phyloP scores from a whole-genome alignment of 2,329 filamentous ascomycete species.

The Penicillium sp. region DNA sequence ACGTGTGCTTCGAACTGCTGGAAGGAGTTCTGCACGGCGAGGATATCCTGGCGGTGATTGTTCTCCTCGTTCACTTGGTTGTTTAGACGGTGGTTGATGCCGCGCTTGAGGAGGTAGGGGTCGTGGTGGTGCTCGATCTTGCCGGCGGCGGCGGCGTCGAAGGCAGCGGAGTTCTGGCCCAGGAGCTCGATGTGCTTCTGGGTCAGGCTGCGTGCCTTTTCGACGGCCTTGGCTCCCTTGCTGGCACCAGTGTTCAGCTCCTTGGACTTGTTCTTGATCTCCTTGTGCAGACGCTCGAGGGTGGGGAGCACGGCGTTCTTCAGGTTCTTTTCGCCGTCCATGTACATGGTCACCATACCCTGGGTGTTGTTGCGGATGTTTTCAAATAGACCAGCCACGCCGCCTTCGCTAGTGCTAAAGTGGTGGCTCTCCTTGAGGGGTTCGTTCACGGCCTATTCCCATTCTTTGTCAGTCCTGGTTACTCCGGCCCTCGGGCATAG shows the following conservation, averaged over 20 bases:
- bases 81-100: conserved; percentile 77
- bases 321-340: conserved; percentile 86
- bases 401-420: conserved; percentile 86
- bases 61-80: conserved; percentile 95
- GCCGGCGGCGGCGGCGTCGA: conserved; percentile 67
- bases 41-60: conserved; percentile 87
- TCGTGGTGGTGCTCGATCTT: conserved; percentile 72
- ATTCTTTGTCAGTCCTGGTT: background rate
- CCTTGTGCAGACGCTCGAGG: conserved; percentile 85
- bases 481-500: too few species aligned
- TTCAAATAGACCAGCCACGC: conserved; percentile 86
- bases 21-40: conserved; percentile 89
- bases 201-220: conserved; percentile 78
- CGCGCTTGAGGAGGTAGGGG: conserved; percentile 81
- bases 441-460: conserved; percentile 69
- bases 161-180: conserved; percentile 77
- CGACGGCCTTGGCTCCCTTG: conserved; percentile 85
- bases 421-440: conserved; percentile 88
- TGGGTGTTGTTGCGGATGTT: conserved; percentile 79
- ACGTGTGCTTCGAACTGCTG: conserved; percentile 83
- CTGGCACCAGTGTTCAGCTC: conserved; percentile 77
- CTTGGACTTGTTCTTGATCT: conserved; percentile 96
- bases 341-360: conserved; percentile 81
- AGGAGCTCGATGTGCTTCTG: conserved; percentile 97
- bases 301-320: conserved; percentile 83